Evolutionary conservation across 805 yeast genomes (phyloP).

Genomic region (Nakazawaea siamensis): DNA sequence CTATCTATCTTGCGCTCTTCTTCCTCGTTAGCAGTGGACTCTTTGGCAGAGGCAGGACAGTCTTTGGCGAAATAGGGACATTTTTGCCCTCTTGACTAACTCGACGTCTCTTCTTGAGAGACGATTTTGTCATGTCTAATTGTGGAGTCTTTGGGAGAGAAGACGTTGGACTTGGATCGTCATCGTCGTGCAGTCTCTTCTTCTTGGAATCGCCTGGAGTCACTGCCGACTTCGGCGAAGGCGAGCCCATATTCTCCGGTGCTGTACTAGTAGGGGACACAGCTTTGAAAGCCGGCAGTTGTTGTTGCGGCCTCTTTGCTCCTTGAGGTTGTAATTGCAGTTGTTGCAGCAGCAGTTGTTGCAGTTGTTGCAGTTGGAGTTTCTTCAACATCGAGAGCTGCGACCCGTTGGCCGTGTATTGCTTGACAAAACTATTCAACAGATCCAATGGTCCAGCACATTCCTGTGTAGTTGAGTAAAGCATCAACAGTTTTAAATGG

Average conservation of each 20-base stretch:
- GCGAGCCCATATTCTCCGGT: neutral
- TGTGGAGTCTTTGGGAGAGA: constrained; percentile 13
- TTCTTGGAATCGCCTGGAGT: neutral
- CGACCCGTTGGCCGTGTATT: constrained; percentile 11
- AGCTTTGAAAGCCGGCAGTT: constrained; percentile 7
- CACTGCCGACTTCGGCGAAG: neutral
- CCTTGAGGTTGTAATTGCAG: constrained; percentile 19
- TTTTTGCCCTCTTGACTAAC: constrained; percentile 10
- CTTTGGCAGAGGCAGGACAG: constrained; percentile 1
- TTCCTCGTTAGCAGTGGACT: constrained; percentile 5
- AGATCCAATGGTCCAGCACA: constrained; percentile 41
- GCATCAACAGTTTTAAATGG: constrained; percentile 55
- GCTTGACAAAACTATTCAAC: constrained; percentile 25
- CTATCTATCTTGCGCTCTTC: constrained; percentile 2
- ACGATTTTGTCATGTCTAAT: constrained; percentile 25
- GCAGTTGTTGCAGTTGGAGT: constrained; percentile 19
- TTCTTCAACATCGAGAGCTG: constrained; percentile 16
- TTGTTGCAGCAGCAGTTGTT: constrained; percentile 15
- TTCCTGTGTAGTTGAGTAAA: constrained; percentile 13
- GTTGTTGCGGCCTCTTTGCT: too few species aligned
- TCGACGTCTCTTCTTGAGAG: constrained; percentile 25
- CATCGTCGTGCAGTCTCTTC: neutral
- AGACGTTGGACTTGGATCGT: neutral
- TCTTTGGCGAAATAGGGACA: constrained; percentile 9
- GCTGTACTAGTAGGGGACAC: constrained; percentile 10